Conservation (phyloP, 2,329 filamentous ascomycete genomes). For the Talaromyces piceae region DNA sequence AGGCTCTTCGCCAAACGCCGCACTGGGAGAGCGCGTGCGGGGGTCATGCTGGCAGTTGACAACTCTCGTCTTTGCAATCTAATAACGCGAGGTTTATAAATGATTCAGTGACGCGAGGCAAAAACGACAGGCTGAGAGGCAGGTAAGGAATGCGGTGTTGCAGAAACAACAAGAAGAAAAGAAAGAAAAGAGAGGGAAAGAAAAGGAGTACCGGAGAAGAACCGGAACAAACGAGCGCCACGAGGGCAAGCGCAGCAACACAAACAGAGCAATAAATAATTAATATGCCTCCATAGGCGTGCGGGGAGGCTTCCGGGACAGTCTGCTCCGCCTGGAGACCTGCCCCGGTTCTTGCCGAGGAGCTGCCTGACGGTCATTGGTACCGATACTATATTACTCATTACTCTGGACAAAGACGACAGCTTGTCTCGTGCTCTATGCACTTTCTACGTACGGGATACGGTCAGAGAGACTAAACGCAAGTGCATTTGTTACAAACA, state of each 20-base stretch:
- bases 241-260: not conserved
- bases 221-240: not conserved
- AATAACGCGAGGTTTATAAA: not conserved
- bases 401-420: no score
- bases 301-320: slow-evolving; percentile 9
- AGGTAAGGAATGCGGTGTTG: no score
- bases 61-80: not conserved
- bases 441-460: not conserved
- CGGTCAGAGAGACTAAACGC: not conserved
- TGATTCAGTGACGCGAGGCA: not conserved
- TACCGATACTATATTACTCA: not conserved
- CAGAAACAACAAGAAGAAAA: not conserved
- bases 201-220: not conserved
- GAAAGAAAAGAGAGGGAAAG: not conserved
- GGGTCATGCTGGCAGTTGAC: slow-evolving; percentile 4
- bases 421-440: not conserved
- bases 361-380: not conserved
- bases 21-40: slow-evolving; percentile 11
- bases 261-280: not conserved
- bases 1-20: not conserved
- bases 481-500: not conserved
- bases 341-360: slow-evolving; percentile 8
- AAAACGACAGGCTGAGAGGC: not conserved
- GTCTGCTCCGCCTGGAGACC: slow-evolving; percentile 9
- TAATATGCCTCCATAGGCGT: slow-evolving; percentile 1